These are phyloP conservation scores for Phytophthora litchii DNA, from an alignment of 352 stramenopile genomes.

Conservation along the genomic window DNA sequence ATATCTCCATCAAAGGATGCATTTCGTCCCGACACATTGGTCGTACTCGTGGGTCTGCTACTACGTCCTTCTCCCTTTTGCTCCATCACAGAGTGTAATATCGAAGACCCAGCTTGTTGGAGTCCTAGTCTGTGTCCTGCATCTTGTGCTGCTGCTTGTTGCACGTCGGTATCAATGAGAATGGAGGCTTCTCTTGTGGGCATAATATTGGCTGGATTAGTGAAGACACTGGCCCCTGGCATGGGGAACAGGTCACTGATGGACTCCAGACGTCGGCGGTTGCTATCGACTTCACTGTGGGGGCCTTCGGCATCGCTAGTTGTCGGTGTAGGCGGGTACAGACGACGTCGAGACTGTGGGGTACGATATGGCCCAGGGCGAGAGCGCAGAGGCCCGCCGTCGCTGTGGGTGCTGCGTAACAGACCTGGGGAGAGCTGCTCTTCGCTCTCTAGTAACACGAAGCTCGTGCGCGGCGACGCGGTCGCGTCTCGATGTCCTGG, in stretches of 20 bases:
- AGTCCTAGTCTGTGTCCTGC: constrained; percentile 23
- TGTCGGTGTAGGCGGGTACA: constrained; percentile 25
- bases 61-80: constrained; percentile 29
- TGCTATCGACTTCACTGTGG: constrained; percentile 14
- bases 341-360: constrained; percentile 25
- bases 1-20: constrained; percentile 34
- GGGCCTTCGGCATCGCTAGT: constrained; percentile 22
- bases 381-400: constrained; percentile 14
- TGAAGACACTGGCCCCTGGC: constrained; percentile 62
- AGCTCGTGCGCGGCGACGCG: constrained; percentile 60
- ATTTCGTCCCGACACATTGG: constrained; percentile 26
- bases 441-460: constrained; percentile 64
- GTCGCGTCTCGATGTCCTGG: constrained; percentile 13
- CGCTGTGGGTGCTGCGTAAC: constrained; percentile 28
- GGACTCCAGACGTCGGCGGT: constrained; percentile 41
- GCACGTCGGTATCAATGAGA: constrained; percentile 70
- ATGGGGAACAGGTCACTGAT: constrained; percentile 75
- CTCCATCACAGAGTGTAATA: constrained; percentile 40
- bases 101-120: constrained; percentile 18
- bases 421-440: constrained; percentile 29
- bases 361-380: constrained; percentile 6
- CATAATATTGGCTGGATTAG: constrained; percentile 77
- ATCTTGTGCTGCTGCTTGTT: constrained; percentile 37
- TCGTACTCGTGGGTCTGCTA: constrained; percentile 24
- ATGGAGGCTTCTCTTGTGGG: constrained; percentile 78